Percentiles rank a stretch among this genome's conserved stretches.
These are phyloP conservation scores for Dactylellina haptotyla DNA, from an alignment of 2,329 filamentous ascomycete species.

Conservation along the genomic window DNA sequence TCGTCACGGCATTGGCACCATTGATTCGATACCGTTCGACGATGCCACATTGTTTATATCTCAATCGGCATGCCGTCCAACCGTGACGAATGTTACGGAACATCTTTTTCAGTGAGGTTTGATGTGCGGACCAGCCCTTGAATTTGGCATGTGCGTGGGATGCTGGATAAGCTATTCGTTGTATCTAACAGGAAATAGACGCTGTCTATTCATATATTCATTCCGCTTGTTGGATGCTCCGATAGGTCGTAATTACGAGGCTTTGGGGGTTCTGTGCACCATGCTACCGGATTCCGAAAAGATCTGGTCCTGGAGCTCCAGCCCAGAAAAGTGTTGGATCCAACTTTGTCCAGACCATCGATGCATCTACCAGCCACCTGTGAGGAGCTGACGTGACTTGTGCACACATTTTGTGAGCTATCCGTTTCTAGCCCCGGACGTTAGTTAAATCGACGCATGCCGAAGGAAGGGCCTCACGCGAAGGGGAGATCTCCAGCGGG, in stretches of 20 bases:
- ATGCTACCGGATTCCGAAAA: too few species aligned
- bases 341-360: neutral
- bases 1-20: constrained; percentile 21
- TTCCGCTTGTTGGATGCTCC: too few species aligned
- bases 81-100: constrained; percentile 16
- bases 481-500: neutral
- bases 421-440: neutral
- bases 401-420: neutral
- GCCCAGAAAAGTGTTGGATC: constrained; percentile 10
- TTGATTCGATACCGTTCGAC: constrained; percentile 8
- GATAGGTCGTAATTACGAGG: too few species aligned
- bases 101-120: constrained; percentile 4
- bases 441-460: neutral
- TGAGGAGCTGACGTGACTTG: constrained; percentile 6
- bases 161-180: too few species aligned
- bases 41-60: constrained; percentile 15
- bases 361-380: neutral
- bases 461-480: neutral
- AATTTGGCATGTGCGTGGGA: constrained; percentile 17
- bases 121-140: neutral
- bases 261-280: too few species aligned
- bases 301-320: neutral
- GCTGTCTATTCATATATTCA: neutral
- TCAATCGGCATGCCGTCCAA: constrained; percentile 15
- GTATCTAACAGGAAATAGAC: neutral